phyloP scores from a whole-genome alignment of 208 protist genomes.

The Crithidia mellificae region DNA sequence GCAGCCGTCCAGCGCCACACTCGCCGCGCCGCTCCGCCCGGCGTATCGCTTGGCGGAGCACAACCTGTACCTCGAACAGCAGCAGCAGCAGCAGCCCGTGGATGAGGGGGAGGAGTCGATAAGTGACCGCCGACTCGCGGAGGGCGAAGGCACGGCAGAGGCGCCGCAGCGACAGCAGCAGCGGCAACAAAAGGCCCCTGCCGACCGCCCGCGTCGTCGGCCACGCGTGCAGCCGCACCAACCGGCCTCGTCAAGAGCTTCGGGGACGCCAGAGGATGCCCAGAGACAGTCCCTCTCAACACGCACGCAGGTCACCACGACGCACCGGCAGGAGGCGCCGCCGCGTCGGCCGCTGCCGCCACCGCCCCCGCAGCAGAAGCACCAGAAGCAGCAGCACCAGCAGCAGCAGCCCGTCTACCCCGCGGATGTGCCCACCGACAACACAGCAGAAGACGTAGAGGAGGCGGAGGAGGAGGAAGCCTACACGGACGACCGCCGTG shows the following conservation, averaged over 20 bases:
- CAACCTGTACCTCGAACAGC: background rate
- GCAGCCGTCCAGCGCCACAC: constrained; percentile 19
- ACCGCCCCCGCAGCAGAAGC: background rate
- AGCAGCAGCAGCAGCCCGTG: too few relatives aligned
- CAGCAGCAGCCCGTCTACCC: too few relatives aligned
- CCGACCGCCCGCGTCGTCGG: background rate
- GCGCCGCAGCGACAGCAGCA: background rate
- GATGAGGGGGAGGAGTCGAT: background rate
- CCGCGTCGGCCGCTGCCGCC: background rate
- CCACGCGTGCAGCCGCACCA: background rate
- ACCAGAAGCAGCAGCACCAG: too few relatives aligned
- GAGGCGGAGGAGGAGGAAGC: background rate
- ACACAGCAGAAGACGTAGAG: background rate
- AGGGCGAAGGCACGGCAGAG: background rate
- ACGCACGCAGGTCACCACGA: background rate
- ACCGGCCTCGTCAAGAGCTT: too few relatives aligned
- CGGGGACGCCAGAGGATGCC: background rate
- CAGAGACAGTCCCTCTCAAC: background rate
- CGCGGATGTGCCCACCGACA: too few relatives aligned
- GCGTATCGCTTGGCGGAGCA: background rate
- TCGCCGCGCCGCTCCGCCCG: constrained; percentile 7
- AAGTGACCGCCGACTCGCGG: background rate
- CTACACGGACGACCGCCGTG: background rate
- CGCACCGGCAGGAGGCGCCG: background rate
- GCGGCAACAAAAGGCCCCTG: background rate